These are phyloP conservation scores for Fusarium duplospermum DNA, from an alignment of 2,329 filamentous ascomycete species.

Conservation along the genomic window DNA sequence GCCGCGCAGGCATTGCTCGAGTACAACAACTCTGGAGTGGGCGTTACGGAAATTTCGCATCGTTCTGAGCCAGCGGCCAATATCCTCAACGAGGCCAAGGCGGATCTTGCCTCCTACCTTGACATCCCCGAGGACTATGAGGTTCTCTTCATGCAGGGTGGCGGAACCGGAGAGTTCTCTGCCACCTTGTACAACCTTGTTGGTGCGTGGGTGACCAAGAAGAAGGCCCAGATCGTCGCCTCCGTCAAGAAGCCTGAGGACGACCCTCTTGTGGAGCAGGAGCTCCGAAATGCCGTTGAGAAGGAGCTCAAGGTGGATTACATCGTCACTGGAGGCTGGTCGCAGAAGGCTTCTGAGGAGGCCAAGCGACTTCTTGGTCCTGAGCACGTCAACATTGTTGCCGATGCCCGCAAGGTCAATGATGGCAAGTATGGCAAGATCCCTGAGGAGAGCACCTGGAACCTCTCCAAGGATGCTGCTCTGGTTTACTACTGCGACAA, in stretches of 20 bases:
- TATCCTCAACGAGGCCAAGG: slow-evolving; percentile 84
- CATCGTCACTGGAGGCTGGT: slow-evolving; percentile 89
- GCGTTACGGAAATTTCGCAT: slow-evolving; percentile 79
- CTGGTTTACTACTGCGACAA: slow-evolving; percentile 94
- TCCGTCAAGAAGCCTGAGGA: slow-evolving; percentile 61
- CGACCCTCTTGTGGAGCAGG: slow-evolving; percentile 64
- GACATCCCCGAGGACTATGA: slow-evolving; percentile 90
- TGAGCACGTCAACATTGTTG: slow-evolving; percentile 79
- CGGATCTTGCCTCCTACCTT: slow-evolving; percentile 77
- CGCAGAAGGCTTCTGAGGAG: slow-evolving; percentile 88
- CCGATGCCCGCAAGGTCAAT: slow-evolving; percentile 74
- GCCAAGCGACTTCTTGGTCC: slow-evolving; percentile 80
- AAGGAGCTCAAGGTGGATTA: slow-evolving; percentile 87
- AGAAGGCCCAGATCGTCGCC: slow-evolving; percentile 69
- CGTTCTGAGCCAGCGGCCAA: slow-evolving; percentile 81
- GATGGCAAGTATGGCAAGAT: slow-evolving; percentile 89
- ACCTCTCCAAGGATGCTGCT: slow-evolving; percentile 73
- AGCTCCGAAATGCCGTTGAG: slow-evolving; percentile 72
- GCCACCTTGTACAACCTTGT: slow-evolving; percentile 88
- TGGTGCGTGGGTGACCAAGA: slow-evolving; percentile 81
- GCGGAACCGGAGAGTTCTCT: slow-evolving; percentile 87
- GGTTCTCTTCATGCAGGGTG: slow-evolving; percentile 87
- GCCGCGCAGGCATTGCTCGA: slow-evolving; percentile 57
- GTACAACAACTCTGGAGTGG: not conserved
- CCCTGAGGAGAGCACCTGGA: slow-evolving; percentile 81